Conservation (phyloP, 2,329 filamentous ascomycete genomes). For the Seiridium cupressi region DNA sequence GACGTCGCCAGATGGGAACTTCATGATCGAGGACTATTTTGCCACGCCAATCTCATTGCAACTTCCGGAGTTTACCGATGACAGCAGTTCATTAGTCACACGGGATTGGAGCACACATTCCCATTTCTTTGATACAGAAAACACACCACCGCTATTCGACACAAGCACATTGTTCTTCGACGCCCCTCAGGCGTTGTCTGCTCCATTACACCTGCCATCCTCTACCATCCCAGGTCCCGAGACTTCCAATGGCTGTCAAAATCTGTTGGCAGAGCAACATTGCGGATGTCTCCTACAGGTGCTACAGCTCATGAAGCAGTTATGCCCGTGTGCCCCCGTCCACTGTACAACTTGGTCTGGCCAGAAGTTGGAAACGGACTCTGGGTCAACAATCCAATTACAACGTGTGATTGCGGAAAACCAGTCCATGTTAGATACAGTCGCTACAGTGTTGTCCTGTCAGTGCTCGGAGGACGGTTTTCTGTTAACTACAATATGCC, state of each 20-base stretch:
- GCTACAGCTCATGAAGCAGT: background rate
- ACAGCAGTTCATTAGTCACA: too few relatives aligned
- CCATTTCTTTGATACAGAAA: too few relatives aligned
- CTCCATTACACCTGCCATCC: background rate
- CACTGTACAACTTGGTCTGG: background rate
- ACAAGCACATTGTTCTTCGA: too few relatives aligned
- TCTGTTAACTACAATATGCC: background rate
- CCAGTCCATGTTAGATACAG: background rate
- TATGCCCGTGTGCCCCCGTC: background rate
- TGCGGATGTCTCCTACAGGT: background rate
- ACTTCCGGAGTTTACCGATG: too few relatives aligned
- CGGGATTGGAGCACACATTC: too few relatives aligned
- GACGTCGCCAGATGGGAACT: too few relatives aligned
- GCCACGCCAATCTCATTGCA: too few relatives aligned
- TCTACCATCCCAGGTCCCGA: background rate
- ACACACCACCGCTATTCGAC: too few relatives aligned
- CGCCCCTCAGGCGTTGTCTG: too few relatives aligned
- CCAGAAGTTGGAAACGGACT: background rate
- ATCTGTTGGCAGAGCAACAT: background rate
- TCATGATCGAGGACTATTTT: too few relatives aligned
- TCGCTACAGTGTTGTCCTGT: background rate
- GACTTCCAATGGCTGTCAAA: background rate
- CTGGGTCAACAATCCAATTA: background rate
- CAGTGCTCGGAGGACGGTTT: background rate
- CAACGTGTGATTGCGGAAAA: background rate